These are phyloP conservation scores for Candida sp. DNA, from an alignment of 1,139 yeast species.

Conservation along the genomic window DNA sequence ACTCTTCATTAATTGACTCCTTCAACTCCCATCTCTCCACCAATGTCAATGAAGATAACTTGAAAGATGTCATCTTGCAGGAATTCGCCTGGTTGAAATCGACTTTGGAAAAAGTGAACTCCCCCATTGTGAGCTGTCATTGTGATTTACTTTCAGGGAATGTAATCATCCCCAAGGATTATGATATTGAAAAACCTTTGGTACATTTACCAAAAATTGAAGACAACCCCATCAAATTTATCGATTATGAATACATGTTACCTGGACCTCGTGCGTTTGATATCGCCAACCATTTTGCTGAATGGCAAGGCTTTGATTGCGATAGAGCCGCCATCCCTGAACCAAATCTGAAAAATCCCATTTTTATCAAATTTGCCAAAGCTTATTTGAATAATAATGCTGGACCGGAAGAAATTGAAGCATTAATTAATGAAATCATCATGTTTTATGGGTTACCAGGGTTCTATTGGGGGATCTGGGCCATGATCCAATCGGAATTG, in stretches of 20 bases:
- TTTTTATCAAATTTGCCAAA: slow-evolving; percentile 52
- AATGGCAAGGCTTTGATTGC: slow-evolving; percentile 86
- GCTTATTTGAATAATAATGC: slow-evolving; percentile 42
- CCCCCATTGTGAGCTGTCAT: slow-evolving; percentile 64
- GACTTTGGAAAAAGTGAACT: slow-evolving; percentile 33
- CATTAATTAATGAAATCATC: slow-evolving; percentile 52
- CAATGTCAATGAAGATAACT: slow-evolving; percentile 22
- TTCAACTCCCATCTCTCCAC: slow-evolving; percentile 35
- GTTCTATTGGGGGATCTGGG: slow-evolving; percentile 86
- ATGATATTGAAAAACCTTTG: slow-evolving; percentile 10
- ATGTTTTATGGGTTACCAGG: slow-evolving; percentile 79
- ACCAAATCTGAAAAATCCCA: slow-evolving; percentile 41
- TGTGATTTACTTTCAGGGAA: slow-evolving; percentile 75
- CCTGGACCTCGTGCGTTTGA: slow-evolving; percentile 83
- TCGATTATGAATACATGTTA: slow-evolving; percentile 79
- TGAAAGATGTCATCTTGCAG: slow-evolving; percentile 34
- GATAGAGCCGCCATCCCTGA: slow-evolving; percentile 57
- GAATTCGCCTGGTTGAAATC: slow-evolving; percentile 58
- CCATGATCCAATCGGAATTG: slow-evolving; percentile 69
- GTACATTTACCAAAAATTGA: slow-evolving; percentile 21
- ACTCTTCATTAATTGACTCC: slow-evolving; percentile 37
- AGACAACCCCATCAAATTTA: slow-evolving; percentile 56
- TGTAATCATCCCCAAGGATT: slow-evolving; percentile 54
- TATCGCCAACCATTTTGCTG: slow-evolving; percentile 82
- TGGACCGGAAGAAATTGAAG: slow-evolving; percentile 18